Evolutionary conservation across 768 basidiomycete genomes (phyloP).

Genomic region (Lentinula edodes): DNA sequence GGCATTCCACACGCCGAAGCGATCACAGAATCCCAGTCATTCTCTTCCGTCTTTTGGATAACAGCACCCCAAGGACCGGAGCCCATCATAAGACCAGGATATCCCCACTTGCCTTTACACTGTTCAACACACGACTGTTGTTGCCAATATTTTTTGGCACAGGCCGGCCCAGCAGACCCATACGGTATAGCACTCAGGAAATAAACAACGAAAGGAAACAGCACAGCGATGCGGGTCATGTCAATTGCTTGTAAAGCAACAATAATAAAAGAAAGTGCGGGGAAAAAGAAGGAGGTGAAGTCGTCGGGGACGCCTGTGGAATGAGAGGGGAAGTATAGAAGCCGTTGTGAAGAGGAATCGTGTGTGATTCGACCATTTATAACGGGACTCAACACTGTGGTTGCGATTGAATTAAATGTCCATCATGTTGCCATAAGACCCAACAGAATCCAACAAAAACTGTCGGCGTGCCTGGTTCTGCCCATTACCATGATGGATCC

Average conservation of each 20-base stretch:
- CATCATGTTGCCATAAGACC: conserved; percentile 7
- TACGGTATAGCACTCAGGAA: conserved; percentile 28
- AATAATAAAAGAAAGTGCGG: conserved; percentile 14
- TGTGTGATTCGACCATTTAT: background rate
- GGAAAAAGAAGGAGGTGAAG: conserved; percentile 19
- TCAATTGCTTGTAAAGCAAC: background rate
- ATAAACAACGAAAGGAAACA: conserved; percentile 27
- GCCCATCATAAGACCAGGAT: conserved; percentile 44
- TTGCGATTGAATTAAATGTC: background rate
- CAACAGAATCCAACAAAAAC: background rate
- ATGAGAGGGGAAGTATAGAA: conserved; percentile 8
- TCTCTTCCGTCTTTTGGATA: conserved; percentile 27
- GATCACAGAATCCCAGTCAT: conserved; percentile 29
- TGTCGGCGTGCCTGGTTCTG: background rate
- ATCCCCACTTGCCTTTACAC: conserved; percentile 41
- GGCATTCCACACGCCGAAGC: conserved; percentile 38
- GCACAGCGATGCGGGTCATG: conserved; percentile 32
- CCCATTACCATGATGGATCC: conserved; percentile 6
- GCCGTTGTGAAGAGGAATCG: conserved; percentile 4
- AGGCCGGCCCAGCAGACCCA: conserved; percentile 41
- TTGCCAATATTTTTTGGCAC: conserved; percentile 31
- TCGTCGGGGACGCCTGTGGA: background rate
- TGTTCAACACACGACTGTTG: conserved; percentile 28
- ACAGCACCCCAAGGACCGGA: conserved; percentile 54
- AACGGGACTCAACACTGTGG: background rate